Evolutionary conservation across 2,329 filamentous ascomycete species (phyloP).

Genomic region (Penicillium freii): DNA sequence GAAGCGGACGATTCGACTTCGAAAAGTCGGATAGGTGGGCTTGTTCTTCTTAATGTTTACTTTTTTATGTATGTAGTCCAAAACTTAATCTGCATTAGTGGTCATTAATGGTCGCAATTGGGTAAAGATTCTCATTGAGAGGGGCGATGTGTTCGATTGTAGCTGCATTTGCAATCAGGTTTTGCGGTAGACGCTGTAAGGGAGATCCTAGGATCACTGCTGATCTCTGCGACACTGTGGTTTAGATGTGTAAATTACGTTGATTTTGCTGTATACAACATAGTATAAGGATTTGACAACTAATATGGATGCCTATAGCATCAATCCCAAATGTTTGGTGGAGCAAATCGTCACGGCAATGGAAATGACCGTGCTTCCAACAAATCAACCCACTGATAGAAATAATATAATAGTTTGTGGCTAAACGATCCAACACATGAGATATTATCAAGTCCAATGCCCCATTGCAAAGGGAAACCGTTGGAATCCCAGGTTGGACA

Average conservation of each 20-base stretch:
- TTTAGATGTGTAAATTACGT: neutral
- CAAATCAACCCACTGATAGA: neutral
- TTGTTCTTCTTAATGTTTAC: neutral
- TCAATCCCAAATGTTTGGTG: neutral
- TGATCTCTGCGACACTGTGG: neutral
- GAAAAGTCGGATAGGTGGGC: neutral
- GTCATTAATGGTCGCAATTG: neutral
- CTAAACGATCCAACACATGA: too few relatives aligned
- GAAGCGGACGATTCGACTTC: neutral
- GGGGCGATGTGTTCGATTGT: neutral
- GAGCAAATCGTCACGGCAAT: neutral
- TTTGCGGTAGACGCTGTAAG: neutral
- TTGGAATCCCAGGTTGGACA: neutral
- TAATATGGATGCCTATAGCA: neutral
- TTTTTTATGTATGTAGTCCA: neutral
- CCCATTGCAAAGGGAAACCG: neutral
- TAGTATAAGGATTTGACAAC: neutral
- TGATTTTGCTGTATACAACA: neutral
- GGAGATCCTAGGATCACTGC: neutral
- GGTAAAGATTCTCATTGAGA: neutral
- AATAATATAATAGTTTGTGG: neutral
- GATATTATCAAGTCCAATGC: neutral
- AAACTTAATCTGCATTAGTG: neutral
- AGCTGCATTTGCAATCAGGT: conserved; percentile 1
- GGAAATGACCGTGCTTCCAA: neutral